Percentiles rank a stretch among this genome's conserved stretches.
These are phyloP conservation scores for Candida incommunis DNA, from an alignment of 805 yeast species.

Conservation along the genomic window DNA sequence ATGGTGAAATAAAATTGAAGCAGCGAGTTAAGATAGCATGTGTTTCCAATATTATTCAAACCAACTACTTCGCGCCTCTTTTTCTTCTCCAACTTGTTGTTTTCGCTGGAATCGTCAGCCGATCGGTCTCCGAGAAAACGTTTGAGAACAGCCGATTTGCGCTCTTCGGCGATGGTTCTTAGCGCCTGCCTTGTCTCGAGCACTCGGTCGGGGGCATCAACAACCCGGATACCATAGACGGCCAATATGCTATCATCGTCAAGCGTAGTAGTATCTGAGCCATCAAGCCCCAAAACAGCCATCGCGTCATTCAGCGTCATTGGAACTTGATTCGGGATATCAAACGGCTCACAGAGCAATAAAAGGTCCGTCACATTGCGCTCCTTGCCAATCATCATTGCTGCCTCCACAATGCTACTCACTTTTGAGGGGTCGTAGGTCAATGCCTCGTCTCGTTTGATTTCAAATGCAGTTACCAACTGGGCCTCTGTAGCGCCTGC, in stretches of 20 bases:
- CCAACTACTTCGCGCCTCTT: constrained; percentile 43
- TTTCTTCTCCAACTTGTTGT: too few relatives aligned
- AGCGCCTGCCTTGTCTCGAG: constrained; percentile 44
- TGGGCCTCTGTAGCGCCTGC: constrained; percentile 52
- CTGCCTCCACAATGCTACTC: neutral
- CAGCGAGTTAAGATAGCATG: constrained; percentile 85
- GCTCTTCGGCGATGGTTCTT: constrained; percentile 36
- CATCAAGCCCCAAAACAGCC: constrained; percentile 33
- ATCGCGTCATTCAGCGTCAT: constrained; percentile 30
- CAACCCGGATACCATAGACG: constrained; percentile 33
- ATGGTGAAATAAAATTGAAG: constrained; percentile 83
- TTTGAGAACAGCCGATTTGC: constrained; percentile 39
- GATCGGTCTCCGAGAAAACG: constrained; percentile 35
- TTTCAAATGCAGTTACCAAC: constrained; percentile 58
- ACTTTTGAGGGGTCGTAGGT: constrained; percentile 5
- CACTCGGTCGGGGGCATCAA: constrained; percentile 33
- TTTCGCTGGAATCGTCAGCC: constrained; percentile 40
- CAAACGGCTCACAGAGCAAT: constrained; percentile 14
- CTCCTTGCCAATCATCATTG: constrained; percentile 6
- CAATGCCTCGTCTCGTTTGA: constrained; percentile 31
- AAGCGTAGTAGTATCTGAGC: too few relatives aligned
- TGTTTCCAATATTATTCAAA: constrained; percentile 85
- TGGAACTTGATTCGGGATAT: constrained; percentile 5
- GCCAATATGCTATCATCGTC: constrained; percentile 43
- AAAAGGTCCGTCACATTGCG: constrained; percentile 19